Conservation (phyloP, 2,329 filamentous ascomycete genomes). For the Phyllosticta capitalensis region DNA sequence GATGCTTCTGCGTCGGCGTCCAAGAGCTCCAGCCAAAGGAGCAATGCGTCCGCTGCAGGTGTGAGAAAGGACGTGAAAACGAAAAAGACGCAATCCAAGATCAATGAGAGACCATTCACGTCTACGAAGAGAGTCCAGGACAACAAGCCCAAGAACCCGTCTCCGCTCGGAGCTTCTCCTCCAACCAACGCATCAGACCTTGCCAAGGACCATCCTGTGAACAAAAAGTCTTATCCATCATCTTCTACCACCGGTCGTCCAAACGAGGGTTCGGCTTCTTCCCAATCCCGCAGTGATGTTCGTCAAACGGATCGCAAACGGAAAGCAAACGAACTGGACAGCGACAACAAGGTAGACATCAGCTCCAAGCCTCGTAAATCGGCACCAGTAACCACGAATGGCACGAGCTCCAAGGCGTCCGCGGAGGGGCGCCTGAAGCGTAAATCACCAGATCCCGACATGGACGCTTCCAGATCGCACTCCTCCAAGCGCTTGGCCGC, state of each 20-base stretch:
- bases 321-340: constrained; percentile 32
- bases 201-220: constrained; percentile 34
- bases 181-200: constrained; percentile 52
- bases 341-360: constrained; percentile 26
- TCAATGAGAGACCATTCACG: constrained; percentile 5
- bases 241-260: constrained; percentile 18
- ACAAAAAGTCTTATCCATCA: constrained; percentile 27
- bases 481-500: constrained; percentile 14
- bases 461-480: constrained; percentile 8
- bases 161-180: constrained; percentile 53
- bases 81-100: constrained; percentile 13
- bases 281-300: constrained; percentile 17
- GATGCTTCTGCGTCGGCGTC: constrained; percentile 20
- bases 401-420: constrained; percentile 22
- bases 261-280: constrained; percentile 1
- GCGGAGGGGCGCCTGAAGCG: constrained; percentile 31
- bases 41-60: constrained; percentile 19
- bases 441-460: constrained; percentile 32
- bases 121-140: constrained; percentile 15
- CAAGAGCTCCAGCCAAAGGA: not conserved
- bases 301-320: constrained; percentile 29
- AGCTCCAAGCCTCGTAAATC: constrained; percentile 24
- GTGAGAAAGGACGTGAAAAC: constrained; percentile 42
- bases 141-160: constrained; percentile 52
- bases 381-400: constrained; percentile 21